Conservation (phyloP, 2,329 filamentous ascomycete species). For the Calonectria multiphialidica region DNA sequence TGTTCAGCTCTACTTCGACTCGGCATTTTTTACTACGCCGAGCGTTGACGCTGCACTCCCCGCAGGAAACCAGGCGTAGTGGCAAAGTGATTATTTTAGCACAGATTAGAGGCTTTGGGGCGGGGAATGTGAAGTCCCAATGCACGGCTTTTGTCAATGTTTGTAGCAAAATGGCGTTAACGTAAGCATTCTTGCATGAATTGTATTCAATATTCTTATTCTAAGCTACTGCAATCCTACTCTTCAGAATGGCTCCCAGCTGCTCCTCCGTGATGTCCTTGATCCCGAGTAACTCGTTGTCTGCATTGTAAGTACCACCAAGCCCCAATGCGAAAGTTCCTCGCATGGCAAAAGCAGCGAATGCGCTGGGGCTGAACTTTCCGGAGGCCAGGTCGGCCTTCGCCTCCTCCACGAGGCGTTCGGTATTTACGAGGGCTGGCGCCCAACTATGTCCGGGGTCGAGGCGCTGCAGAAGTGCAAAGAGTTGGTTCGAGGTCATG, state of each 20-base stretch:
- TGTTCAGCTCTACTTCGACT: slow-evolving; percentile 12
- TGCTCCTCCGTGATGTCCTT: slow-evolving; percentile 7
- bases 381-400: slow-evolving; percentile 10
- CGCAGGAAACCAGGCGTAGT: neutral
- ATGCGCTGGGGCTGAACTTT: slow-evolving; percentile 18
- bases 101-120: neutral
- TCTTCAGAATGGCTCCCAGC: neutral
- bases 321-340: slow-evolving; percentile 13
- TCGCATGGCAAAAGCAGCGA: slow-evolving; percentile 16
- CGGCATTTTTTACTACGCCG: neutral
- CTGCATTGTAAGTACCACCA: slow-evolving; percentile 1
- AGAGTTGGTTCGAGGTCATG: slow-evolving; percentile 7
- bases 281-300: slow-evolving; percentile 12
- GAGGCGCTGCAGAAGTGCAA: slow-evolving; percentile 4
- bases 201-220: neutral
- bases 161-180: no score
- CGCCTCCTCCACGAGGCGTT: neutral
- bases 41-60: neutral
- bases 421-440: neutral
- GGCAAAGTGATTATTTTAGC: neutral
- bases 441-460: slow-evolving; percentile 4
- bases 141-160: neutral
- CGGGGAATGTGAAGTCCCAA: neutral
- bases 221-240: neutral
- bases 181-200: no score